phyloP scores from a whole-genome alignment of 257 asterid species.

The Forsythia viridissima region DNA sequence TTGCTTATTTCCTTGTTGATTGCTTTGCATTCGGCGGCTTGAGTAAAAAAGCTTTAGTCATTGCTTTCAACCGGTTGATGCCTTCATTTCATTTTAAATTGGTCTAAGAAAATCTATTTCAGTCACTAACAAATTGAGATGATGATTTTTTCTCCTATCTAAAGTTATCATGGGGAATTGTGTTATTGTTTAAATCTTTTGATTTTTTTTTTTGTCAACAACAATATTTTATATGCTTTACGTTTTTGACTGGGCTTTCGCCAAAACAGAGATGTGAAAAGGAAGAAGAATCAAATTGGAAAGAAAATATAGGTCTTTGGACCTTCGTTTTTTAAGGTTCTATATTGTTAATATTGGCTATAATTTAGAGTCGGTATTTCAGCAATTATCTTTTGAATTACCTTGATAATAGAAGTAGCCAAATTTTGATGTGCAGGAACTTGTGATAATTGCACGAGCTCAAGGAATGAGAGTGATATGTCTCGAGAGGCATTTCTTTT shows the following conservation, averaged over 20 bases:
- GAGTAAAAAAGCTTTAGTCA: background rate
- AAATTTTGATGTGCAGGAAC: constrained; percentile 56
- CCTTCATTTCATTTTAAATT: background rate
- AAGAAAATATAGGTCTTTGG: background rate
- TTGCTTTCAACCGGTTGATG: background rate
- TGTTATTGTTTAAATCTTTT: background rate
- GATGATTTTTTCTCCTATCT: background rate
- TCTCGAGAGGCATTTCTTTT: constrained; percentile 95
- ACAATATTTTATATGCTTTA: background rate
- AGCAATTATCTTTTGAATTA: constrained; percentile 1
- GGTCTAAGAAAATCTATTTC: background rate
- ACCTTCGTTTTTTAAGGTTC: background rate
- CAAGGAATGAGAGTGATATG: constrained; percentile 68
- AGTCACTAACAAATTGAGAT: background rate
- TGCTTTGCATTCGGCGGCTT: background rate
- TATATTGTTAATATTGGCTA: background rate
- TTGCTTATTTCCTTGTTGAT: background rate
- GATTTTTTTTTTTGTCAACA: background rate
- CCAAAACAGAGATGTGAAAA: background rate
- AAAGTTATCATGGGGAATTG: background rate
- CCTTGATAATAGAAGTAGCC: constrained; percentile 9
- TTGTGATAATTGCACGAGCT: constrained; percentile 87
- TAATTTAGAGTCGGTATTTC: constrained; percentile 12
- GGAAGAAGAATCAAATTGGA: background rate
- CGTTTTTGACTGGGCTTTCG: background rate